Base-by-base conservation (phyloP, 768 basidiomycete species). In the Dioszegia crocea region DNA sequence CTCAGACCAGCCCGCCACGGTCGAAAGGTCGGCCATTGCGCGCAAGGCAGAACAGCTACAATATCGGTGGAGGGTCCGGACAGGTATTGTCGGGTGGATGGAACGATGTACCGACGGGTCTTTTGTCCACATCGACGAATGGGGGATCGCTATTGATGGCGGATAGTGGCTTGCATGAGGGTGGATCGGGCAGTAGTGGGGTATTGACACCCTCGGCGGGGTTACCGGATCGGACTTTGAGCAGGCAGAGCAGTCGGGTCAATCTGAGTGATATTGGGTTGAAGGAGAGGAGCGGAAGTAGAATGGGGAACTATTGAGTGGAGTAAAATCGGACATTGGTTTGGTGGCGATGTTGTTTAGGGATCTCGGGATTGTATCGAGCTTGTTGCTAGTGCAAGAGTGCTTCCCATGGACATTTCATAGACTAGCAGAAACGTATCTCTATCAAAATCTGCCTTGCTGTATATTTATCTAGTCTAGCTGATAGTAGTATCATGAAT, bases 181-280 rank as follows among this genome's bases (percentile, higher is more conserved):
- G 21, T 23, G 39, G 48, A 14, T 19, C 23, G 33, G 27, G 39
- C 23, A 52, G 43, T n/a, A 46, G 31, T 53, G 58, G 51, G 10
- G 49, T 53, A 3, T 27, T 53, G 47, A 27, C 52, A 29, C 27
- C 55, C 50, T 24, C 59, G 50, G 38, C 60, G 21, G 33, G 63
- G n/a, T 26, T 49, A 10, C 40, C 40, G 49, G 21, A 59, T 30
- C 16, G 49, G 19, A 49, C 57, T 5, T 36, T 73, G 21, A 73
- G 71, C 24, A 64, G 75, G 50, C 73, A 75, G 55, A 66, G 65
- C 19, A 70, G 68, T 56, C 57, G 75, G 27, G 66, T 74, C 27
- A 76, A 72, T 52, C 49, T 76, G 50, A 68, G 59, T 53, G 75
- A 76, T 31, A 60, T 67, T 27, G 73, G 71, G 6, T 41, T 73